Base-by-base conservation (phyloP, 371 early-diverging fungal genomes). In the Mucor racemosus region DNA sequence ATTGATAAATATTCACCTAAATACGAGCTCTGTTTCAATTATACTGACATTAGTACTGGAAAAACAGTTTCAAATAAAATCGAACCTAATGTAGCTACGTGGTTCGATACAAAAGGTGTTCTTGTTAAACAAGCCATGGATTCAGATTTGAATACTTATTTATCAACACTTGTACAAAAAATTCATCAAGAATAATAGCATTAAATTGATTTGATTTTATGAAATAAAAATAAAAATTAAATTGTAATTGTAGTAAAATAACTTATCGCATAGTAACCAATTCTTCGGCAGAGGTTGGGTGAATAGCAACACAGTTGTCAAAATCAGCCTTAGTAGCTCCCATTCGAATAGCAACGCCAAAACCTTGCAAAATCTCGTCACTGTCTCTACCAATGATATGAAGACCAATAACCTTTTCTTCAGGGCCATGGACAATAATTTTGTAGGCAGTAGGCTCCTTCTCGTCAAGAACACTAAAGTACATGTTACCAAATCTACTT, bases 271-370 rank as follows among this genome's bases (percentile, higher is more conserved):
- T 67, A 33, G 73, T 78, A 36, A 78, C 78, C 62, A 93, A 69
- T 77, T 93, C 99, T 74, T 99, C 99, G 10, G 94, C 90, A 63
- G 96, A 94, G 14, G 98, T 97, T 35, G 99, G 99, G 80, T 99
- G 99, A 60, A 99, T 96, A 34, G 98, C 98, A 21, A 99, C 96
- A 42, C 93, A 92, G 76, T 75, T 88, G 76, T 97, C 96, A 73
- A 99, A 93, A 74, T 98, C 97, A 19, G 85, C 87, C 82, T 97
- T 97, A 57, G 96, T 95, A 11, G 98, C 96, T n/a, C 97, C 95
- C 92, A 93, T 94, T 76, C 90, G 88, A 50, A 92, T 76, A 35
- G 91, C 92, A 19, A 92, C 91, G 65, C 88, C 88, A 80, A 98
- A 98, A 7, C 80, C 80, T 88, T 99, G 98, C 62, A 98, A 81